Evolutionary conservation across 306 rosid species (phyloP), one percentile per base, ranked within the genome.

Genomic region (Erythrophleum fordii): DNA sequence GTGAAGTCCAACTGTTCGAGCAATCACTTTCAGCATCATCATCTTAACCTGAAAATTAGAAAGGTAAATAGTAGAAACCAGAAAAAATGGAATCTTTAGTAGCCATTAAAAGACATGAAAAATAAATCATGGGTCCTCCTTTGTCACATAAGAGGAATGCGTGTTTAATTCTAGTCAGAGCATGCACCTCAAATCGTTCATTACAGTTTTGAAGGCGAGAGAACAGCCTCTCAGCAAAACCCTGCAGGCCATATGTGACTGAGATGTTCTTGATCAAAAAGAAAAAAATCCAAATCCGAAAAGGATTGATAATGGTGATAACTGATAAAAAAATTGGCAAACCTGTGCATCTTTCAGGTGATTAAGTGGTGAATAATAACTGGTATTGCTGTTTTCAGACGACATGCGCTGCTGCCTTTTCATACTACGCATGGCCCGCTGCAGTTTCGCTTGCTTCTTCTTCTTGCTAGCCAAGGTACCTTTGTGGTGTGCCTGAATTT

Each of bases 261-360:
- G 69, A 73, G 74, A 78, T 66, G 26, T 23, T 64, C 37, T 44
- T 64, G 61, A 81, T 58, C 74, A 44, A 29, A 34, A 17, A 14
- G 65, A 74, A 77, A 5, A 79, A 71, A 31, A 80, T 53, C 52
- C 73, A 64, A 83, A 56, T 23, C 8, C 9, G 73, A 37, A 68
- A 61, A 20, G 31, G 59, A 71, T 55, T 34, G 28, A 49, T 18
- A 35, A 48, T 42, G 56, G 22, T 16, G 77, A 80, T n/a, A 31
- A 25, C 18, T 16, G 77, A 80, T n/a, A 31, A 25, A 14, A 70
- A 81, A 77, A 16, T 17, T 77, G 14, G 79, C 75, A 44, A 85
- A 92, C 98, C 97, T 95, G 97, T 49, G 95, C 85, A 88, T 95
- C 97, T 83, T 77, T 89, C 80, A 93, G 85, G 86, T 92, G 97